Evolutionary conservation across 495 filamentous ascomycete genomes (phyloP), one percentile per base, ranked within the genome.

Genomic region (Neurospora cerealis): DNA sequence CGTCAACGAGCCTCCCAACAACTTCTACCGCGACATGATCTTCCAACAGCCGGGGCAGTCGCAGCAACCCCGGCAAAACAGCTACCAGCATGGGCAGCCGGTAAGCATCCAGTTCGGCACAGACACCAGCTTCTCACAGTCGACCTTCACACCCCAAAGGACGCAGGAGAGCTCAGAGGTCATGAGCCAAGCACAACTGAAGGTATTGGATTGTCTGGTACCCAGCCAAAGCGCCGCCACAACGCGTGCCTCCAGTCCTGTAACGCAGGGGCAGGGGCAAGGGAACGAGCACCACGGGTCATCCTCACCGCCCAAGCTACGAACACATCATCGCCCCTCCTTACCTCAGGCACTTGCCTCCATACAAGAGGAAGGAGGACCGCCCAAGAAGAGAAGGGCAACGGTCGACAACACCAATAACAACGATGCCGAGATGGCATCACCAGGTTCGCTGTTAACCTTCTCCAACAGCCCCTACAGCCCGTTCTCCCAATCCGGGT

Each of bases 201-300:
- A 84, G 9, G 83, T 85, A 41, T 73, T 92, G 17, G 84, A 86
- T 42, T 88, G 88, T 74, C 80, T 91, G 70, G 83, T 88, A 66
- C 81, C 83, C 0, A 86, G 77, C 46, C 72, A 76, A 41, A 90
- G 88, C 77, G 85, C 86, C 4, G 84, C 86, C 5, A 89, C 85
- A 71, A 90, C 89, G 24, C 85, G 86, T 41, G 86, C 89, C 28
- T 85, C 89, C 0, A 92, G 87, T 74, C 90, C 91, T 3, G 81
- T 83, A 39, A 15, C 54, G 4, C 54, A 62, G 13, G 54, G 13
- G 21, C 46, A 48, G 9, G 38, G 9, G 39, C 39, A 17, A 8
- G 54, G 24, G 54, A 62, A 5, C 76, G 78, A 60, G 72, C 83
- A 4, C 82, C 83, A 62, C 84, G 84, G 44, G 73, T 44, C 5